Evolutionary conservation across 306 rosid species (phyloP), one percentile per base, ranked within the genome.

Genomic region (Cicer judaicum): DNA sequence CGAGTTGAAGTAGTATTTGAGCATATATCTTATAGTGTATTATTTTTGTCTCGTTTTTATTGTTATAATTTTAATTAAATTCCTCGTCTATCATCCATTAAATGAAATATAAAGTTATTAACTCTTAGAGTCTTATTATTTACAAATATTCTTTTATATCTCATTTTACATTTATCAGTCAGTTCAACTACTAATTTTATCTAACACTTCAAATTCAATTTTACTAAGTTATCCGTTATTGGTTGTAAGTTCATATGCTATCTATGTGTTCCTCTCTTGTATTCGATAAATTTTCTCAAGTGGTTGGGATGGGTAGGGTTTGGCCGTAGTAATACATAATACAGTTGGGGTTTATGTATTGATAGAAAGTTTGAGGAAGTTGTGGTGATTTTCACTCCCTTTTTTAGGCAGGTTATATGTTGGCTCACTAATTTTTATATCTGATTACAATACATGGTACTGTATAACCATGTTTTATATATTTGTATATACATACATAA

Each of bases 341-440:
- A 15, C 15, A 53, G 0, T 5, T 5, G 6, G 44, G 57, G 16
- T 36, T 71, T 52, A 8, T 79, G 43, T 50, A 43, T 64, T 43
- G 68, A 52, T 43, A 18, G 52, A 47, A 11, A 46, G 13, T 24
- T 64, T 79, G 52, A 70, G 39, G 49, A 64, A 34, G 56, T n/a
- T 54, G 39, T 42, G 21, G 19, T 63, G 36, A 18, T 57, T 73
- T 49, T 61, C 41, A 12, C 8, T 59, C 55, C 13, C 59, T 48
- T 60, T 39, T 60, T 7, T 43, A 10, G 24, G 46, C 57, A 24
- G 18, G 2, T 65, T 40, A 52, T 75, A 55, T 24, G n/a, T 42
- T 55, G 9, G 2, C 74, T 40, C 48, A 74, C 72, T 60, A 38
- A 21, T 10, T 48, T 19, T 49, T 29, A 29, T 66, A 46, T 54